Base-by-base conservation (phyloP, 805 yeast species). In the Metschnikowia proteae region DNA sequence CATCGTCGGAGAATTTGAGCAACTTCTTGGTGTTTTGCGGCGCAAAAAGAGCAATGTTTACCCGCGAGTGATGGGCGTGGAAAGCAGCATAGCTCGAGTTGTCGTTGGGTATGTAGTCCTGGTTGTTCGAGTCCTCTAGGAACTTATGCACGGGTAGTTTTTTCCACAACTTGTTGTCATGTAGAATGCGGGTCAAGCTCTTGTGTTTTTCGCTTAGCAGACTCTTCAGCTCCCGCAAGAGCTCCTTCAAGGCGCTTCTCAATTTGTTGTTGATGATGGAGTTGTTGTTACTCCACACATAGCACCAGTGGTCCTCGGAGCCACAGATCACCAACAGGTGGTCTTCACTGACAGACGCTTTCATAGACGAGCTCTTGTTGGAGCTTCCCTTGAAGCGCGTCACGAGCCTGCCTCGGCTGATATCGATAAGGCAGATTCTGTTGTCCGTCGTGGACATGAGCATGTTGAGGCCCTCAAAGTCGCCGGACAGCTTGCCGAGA, bases 251-350 rank as follows among this genome's bases (percentile, higher is more conserved):
- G 1, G 72, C 64, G 34, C 51, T 60, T 30, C 62, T 66, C 45
- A 74, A 58, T 56, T 58, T 68, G 54, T 64, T 74, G 60, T 68
- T 76, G 55, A 67, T 68, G 56, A 68, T 69, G 32, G 65, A 59
- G 47, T 72, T 70, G 53, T 72, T 67, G 55, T 73, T 64, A 47
- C 78, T 76, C 98, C 98, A 92, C 9, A 88, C 68, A 60, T 90
- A 91, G 10, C 87, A 80, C 82, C 90, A 82, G 56, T 87, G 88
- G 66, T 91, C 94, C 62, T 91, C 97, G 9, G 95, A 86, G 0
- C 96, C 96, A 6, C 86, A 75, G 6, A 90, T 75, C 5, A 90
- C 76, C 59, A 79, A 80, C 9, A 67, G 60, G 45, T 73, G 67
- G 56, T 82, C 82, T 45, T 81, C 88, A 25, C 83, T 79, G 2